Evolutionary conservation across 306 rosid species (phyloP), one percentile per base, ranked within the genome.

Genomic region (Medicago truncatula): DNA sequence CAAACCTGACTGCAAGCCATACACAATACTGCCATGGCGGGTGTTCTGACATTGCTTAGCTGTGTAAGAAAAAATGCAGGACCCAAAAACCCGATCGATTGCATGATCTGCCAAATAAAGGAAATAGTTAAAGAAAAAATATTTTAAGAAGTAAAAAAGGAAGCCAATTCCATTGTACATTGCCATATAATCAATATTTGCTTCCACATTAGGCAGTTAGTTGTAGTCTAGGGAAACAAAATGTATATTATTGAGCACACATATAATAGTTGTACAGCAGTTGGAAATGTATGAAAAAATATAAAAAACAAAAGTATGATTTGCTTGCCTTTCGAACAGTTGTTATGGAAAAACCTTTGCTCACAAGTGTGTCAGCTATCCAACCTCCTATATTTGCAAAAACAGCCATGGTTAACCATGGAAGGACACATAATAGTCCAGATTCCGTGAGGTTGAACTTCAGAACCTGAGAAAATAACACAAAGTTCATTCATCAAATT

Each of bases 1-100:
- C 83, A 54, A 78, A 96, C 99, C 98, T 96, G 98, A 89, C 98
- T 86, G 86, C 98, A 96, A 49, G 98, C 91, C 98, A 96, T 92
- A 87, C 93, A 92, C 25, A 89, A 75, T 54, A 92, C 97, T 83
- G 97, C 98, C 92, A 90, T 77, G 67, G 92, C 81, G 4, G 98
- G 97, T 83, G 96, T 90, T 78, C 62, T 84, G 75, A 90, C 88
- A 71, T 80, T 90, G 79, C 93, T 88, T 71, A 92, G 92, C 87
- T 84, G 98, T 18, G 96, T 84, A 82, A 88, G 98, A 79, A 92
- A 92, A 85, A 96, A 86, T 16, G 98, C 97, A 6, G 99, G 98
- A 75, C 98, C 98, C 40, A 96, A 80, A 88, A 92, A 92, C 25
- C 96, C 98, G 41, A 90, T 86, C 16, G 98, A 88, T 81, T 93